Evolutionary conservation across 768 basidiomycete species (phyloP), one percentile per base, ranked within the genome.

Genomic region (Flagelloscypha sp.): DNA sequence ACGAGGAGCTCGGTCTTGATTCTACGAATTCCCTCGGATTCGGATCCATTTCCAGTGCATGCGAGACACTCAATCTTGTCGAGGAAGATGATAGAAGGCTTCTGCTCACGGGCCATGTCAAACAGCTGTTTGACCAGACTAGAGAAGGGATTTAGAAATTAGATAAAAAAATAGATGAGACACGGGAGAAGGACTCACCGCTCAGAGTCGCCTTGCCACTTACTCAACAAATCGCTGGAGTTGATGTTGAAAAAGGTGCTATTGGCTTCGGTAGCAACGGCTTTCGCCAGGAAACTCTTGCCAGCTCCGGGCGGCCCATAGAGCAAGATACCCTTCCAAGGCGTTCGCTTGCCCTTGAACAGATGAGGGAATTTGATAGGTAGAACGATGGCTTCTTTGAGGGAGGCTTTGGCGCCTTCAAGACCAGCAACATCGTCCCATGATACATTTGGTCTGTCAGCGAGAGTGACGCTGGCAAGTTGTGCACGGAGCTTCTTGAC

Each of bases 201-300:
- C 63, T 98, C 94, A 4, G 89, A 93, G 59, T 99, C 95, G 39
- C 95, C 95, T 65, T 98, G 95, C 95, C 95, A 99, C 57, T 98
- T 99, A 58, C 89, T 93, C 37, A 98, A 94, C 37, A 99, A 68
- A 53, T 98, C 95, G 55, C 81, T 82, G 15, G 87, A 90, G 51
- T 85, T 89, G 42, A 99, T 90, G 45, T 84, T 88, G 65, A 94
- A 98, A 70, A 99, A 99, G 7, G 94, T 97, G 58, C 92, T 92
- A 65, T 98, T 97, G 35, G 95, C 92, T 59, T 99, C 95, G 10
- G 95, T 99, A 12, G 95, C 95, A 16, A 99, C 95, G 0, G 95
- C 95, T 58, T 99, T 99, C 2, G 95, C 95, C 27, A 99, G 73
- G 55, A 82, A 98, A 27, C 82, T 86, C 64, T 99, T 99, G 10